Percentiles rank a stretch among this genome's conserved stretches.
Evolutionary conservation across 306 rosid genomes (phyloP).

Genomic region (Castanopsis chinensis): DNA sequence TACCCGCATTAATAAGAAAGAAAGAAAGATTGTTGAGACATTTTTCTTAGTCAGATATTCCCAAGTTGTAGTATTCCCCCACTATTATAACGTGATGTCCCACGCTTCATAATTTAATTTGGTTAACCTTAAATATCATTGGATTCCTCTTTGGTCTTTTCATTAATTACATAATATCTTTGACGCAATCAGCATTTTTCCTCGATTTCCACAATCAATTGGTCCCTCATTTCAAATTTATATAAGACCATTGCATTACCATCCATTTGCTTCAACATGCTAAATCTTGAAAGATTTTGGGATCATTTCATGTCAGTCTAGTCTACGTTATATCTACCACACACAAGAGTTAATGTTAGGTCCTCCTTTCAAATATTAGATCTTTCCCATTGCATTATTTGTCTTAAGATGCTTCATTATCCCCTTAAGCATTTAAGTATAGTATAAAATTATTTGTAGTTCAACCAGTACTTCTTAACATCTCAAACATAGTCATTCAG

Average conservation of each 20-base stretch:
- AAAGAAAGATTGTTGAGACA: background rate
- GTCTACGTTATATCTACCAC: background rate
- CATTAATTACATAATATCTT: conserved; percentile 25
- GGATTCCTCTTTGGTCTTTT: conserved; percentile 42
- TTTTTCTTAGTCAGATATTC: background rate
- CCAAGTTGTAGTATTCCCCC: conserved; percentile 4
- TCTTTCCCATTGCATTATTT: background rate
- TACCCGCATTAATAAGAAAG: background rate
- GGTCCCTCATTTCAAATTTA: background rate
- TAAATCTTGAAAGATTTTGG: background rate
- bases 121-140: conserved; percentile 18
- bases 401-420: too few relatives aligned
- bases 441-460: too few relatives aligned
- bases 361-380: conserved; percentile 12
- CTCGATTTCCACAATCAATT: conserved; percentile 28
- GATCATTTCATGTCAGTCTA: background rate
- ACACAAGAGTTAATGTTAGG: background rate
- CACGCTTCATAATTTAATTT: conserved; percentile 23
- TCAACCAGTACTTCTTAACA: too few relatives aligned
- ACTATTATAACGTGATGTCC: conserved; percentile 19
- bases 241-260: background rate
- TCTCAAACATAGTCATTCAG: too few relatives aligned
- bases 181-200: conserved; percentile 29
- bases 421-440: too few relatives aligned
- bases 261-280: background rate